Evolutionary conservation across 805 yeast genomes (phyloP), one percentile per base, ranked within the genome.

Genomic region (Pichia sporocuriosa): DNA sequence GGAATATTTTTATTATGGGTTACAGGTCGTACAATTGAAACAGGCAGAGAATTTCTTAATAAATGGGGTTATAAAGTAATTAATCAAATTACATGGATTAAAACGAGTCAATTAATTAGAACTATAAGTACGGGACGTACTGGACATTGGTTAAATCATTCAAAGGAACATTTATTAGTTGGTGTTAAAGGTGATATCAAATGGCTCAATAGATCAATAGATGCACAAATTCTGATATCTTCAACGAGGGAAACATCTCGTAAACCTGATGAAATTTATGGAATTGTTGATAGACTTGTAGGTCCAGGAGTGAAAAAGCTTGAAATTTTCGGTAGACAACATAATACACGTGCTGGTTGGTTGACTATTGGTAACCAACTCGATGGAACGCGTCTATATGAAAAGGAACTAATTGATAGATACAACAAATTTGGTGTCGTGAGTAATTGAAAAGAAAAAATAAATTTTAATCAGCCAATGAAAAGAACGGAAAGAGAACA

Each of bases 141-240:
- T 0, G 97, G 97, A 0, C 97, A 89, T 59, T 89, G 97, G 97
- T 68, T 89, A 40, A 89, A 89, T 57, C 97, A 89, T 61, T 84
- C 96, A 0, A 89, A 89, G 53, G 97, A 89, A 59, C 97, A 89
- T 58, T 66, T 87, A 33, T 62, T 89, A 4, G 84, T 90, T 8
- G 97, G 96, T 25, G 55, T 83, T 21, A 89, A 89, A 54, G 97
- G 96, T 0, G 57, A 75, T 31, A 88, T 94, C 0, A 54, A 61
- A 27, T 86, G 95, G 95, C 53, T 87, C 22, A 75, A 73, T 43
- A 65, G 69, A 40, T 69, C 74, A 24, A 59, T 84, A 15, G 96
- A 89, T 57, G 67, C 81, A 3, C 96, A 89, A 55, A 63, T 82
- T 6, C 69, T 89, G 32, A 90, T 87, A 1, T 81, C 95, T 8